phyloP scores from a whole-genome alignment of 805 yeast species.

The Candida maesae region DNA sequence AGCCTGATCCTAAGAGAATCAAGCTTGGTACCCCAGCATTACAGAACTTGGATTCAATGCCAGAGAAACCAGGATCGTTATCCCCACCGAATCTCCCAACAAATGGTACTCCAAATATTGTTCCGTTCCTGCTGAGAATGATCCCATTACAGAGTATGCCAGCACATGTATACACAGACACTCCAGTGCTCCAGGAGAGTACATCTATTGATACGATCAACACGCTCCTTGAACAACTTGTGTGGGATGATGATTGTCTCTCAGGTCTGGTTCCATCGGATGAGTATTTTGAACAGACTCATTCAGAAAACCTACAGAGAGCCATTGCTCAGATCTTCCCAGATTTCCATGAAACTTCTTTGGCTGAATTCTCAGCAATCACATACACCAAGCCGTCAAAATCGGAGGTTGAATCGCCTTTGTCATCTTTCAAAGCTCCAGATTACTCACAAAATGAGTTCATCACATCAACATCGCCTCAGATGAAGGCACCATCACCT shows the following conservation, averaged over 20 bases:
- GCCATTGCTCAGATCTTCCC: conserved; percentile 28
- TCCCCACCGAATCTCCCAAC: conserved; percentile 26
- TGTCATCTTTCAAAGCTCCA: conserved; percentile 15
- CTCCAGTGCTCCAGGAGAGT: conserved; percentile 27
- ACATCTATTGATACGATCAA: conserved; percentile 28
- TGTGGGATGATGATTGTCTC: conserved; percentile 26
- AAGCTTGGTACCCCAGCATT: conserved; percentile 10
- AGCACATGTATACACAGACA: conserved; percentile 39
- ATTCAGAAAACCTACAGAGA: conserved; percentile 21
- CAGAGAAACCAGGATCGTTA: conserved; percentile 4
- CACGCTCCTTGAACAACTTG: conserved; percentile 25
- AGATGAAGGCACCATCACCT: not conserved
- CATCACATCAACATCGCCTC: conserved; percentile 4
- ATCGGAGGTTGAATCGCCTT: conserved; percentile 21
- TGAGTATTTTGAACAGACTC: conserved; percentile 2
- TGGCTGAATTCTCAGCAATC: conserved; percentile 21
- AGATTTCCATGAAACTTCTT: conserved; percentile 21
- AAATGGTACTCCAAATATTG: conserved; percentile 52
- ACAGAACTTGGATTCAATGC: not conserved
- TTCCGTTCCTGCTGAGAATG: conserved; percentile 64
- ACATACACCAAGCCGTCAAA: conserved; percentile 3
- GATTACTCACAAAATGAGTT: conserved; percentile 10
- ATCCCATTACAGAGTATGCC: conserved; percentile 66
- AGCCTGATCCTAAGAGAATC: conserved; percentile 20
- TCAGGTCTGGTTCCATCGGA: conserved; percentile 11